Evolutionary conservation across 768 basidiomycete species (phyloP), one percentile per base, ranked within the genome.

Genomic region (Auriscalpium vulgare): DNA sequence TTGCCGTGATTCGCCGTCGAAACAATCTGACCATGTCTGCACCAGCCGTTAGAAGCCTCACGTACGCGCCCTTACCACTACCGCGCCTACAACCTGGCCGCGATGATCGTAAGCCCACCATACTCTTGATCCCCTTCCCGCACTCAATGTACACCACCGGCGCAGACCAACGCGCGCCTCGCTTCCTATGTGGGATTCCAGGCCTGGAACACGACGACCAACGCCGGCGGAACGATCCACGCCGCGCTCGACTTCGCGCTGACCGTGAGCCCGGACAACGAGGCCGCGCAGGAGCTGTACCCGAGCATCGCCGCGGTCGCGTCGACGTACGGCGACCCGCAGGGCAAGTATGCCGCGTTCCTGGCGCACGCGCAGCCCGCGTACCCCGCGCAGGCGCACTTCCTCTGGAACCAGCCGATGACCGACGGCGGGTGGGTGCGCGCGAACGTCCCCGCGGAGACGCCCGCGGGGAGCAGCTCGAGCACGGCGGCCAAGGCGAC

Each of bases 61-160:
- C 63, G 70, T 37, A 71, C 69, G 9, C 59, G 60, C 10, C 67
- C 70, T 3, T 70, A 58, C 57, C 71, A 72, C 56, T 72, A 72
- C 59, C 63, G 70, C 17, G 54, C 58, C 8, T 72, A 67, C 61
- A 72, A 72, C 54, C 61, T 71, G 4, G 66, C 62, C 14, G 71
- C 71, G 10, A 62, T 72, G 61, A 58, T 67, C 40, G 67, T 68
- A 61, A 14, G 61, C 23, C 45, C 29, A 29, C 29, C 29, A 29
- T 10, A 8, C 3, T 34, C 17, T 6, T 23, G 34, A 40, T 4
- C 10, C 14, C 19, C 2, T 37, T 14, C 14, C 6, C 21, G 8
- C 10, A 10, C 34, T n/a, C 17, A 17, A 13, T 17, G 8, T 45
- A 3, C 47, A 14, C 40, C 40, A 43, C 10, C 34, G n/a, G n/a